Evolutionary conservation across 495 filamentous ascomycete genomes (phyloP).

Genomic region (Apodospora peruviana): DNA sequence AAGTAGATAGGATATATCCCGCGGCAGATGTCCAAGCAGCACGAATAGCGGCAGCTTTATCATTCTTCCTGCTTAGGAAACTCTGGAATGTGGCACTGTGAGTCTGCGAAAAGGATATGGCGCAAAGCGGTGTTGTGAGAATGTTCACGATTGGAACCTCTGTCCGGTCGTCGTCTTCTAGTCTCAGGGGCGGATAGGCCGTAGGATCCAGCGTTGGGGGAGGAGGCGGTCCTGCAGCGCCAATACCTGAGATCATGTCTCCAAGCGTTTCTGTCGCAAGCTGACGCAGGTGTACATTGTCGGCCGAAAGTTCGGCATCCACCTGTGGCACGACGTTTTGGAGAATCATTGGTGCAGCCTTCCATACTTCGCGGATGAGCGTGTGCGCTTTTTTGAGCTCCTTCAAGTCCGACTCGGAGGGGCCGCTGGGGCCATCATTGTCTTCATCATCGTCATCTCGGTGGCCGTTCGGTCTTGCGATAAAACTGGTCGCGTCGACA

Average conservation of each 20-base stretch:
- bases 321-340: conserved; percentile 92
- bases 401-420: conserved; percentile 75
- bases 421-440: conserved; percentile 52
- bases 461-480: conserved; percentile 43
- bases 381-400: conserved; percentile 86
- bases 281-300: conserved; percentile 78
- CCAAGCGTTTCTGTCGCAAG: conserved; percentile 90
- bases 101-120: conserved; percentile 75
- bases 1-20: conserved; percentile 76
- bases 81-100: conserved; percentile 71
- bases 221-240: conserved; percentile 77
- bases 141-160: conserved; percentile 48
- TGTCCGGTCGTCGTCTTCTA: conserved; percentile 51
- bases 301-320: conserved; percentile 85
- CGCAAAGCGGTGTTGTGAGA: conserved; percentile 71
- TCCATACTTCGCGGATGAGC: conserved; percentile 89
- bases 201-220: conserved; percentile 67
- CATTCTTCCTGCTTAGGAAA: conserved; percentile 76
- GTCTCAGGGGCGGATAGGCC: conserved; percentile 68
- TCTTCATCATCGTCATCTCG: conserved; percentile 62
- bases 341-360: conserved; percentile 79
- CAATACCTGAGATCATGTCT: conserved; percentile 87
- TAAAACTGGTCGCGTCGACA: conserved; percentile 68
- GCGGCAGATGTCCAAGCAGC: conserved; percentile 78
- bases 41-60: conserved; percentile 75